Evolutionary conservation across 306 rosid species (phyloP).

Genomic region (Begonia masoniana): DNA sequence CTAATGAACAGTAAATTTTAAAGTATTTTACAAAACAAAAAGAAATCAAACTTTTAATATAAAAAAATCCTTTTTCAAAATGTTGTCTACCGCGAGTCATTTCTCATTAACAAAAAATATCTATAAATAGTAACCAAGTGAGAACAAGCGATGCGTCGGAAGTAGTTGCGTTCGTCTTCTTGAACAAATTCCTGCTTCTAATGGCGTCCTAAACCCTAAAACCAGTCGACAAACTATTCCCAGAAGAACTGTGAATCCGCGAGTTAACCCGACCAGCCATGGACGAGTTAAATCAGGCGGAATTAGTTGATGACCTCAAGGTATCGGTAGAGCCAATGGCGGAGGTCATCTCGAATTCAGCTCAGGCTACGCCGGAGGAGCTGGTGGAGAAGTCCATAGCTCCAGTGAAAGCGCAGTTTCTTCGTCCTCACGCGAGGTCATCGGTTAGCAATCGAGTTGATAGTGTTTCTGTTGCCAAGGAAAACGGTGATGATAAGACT

Average conservation of each 20-base stretch:
- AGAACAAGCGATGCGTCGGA: too few species aligned
- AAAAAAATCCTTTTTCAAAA: too few species aligned
- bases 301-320: neutral
- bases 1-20: too few species aligned
- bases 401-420: constrained; percentile 61
- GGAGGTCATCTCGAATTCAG: constrained; percentile 3
- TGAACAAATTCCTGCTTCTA: too few species aligned
- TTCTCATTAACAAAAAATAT: too few species aligned
- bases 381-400: constrained; percentile 67
- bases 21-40: too few species aligned
- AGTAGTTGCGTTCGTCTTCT: too few species aligned
- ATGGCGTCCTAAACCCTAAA: too few species aligned
- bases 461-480: constrained; percentile 15
- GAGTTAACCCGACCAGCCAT: constrained; percentile 14
- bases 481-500: constrained; percentile 10
- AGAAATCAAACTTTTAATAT: too few species aligned
- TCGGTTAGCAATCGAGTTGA: constrained; percentile 12
- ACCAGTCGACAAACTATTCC: too few species aligned
- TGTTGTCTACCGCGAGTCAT: too few species aligned
- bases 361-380: constrained; percentile 38
- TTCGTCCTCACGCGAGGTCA: constrained; percentile 48
- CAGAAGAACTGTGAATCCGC: neutral
- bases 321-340: neutral
- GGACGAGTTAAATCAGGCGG: constrained; percentile 16
- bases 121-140: too few species aligned